Conservation (phyloP, 371 early-diverging fungal genomes). For the Entomophthora muscae region DNA sequence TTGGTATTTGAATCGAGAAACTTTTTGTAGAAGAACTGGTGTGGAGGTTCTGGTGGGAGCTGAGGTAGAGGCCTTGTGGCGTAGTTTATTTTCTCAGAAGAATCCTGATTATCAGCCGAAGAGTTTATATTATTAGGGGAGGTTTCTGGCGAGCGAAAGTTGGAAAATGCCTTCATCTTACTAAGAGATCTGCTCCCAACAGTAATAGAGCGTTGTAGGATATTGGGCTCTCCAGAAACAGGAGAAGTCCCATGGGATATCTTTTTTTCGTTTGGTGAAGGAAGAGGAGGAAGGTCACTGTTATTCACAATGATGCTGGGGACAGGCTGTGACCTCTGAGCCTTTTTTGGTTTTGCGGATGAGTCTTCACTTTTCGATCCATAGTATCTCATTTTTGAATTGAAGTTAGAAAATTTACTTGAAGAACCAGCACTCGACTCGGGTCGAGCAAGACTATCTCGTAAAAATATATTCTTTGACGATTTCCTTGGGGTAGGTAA, state of each 20-base stretch:
- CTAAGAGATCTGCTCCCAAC: not conserved
- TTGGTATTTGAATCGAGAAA: not conserved
- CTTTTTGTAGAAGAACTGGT: too few relatives aligned
- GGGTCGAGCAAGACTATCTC: not conserved
- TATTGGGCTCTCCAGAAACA: not conserved
- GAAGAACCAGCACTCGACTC: not conserved
- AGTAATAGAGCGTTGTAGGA: not conserved
- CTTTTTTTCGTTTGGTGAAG: not conserved
- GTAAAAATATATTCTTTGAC: not conserved
- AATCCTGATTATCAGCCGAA: not conserved
- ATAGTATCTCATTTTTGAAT: not conserved
- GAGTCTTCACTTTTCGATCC: too few relatives aligned
- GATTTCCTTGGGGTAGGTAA: not conserved
- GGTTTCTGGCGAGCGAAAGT: constrained; percentile 1
- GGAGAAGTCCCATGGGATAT: not conserved
- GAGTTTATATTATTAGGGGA: not conserved
- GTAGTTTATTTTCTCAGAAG: not conserved
- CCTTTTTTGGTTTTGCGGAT: not conserved
- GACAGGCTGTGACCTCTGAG: not conserved
- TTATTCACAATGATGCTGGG: not conserved
- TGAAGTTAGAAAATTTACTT: not conserved
- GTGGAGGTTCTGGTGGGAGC: not conserved
- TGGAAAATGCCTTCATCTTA: not conserved
- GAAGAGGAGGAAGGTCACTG: not conserved
- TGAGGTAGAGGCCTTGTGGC: not conserved